Evolutionary conservation across 495 filamentous ascomycete species (phyloP), one percentile per base, ranked within the genome.

Genomic region (Elasticomyces elasticus): DNA sequence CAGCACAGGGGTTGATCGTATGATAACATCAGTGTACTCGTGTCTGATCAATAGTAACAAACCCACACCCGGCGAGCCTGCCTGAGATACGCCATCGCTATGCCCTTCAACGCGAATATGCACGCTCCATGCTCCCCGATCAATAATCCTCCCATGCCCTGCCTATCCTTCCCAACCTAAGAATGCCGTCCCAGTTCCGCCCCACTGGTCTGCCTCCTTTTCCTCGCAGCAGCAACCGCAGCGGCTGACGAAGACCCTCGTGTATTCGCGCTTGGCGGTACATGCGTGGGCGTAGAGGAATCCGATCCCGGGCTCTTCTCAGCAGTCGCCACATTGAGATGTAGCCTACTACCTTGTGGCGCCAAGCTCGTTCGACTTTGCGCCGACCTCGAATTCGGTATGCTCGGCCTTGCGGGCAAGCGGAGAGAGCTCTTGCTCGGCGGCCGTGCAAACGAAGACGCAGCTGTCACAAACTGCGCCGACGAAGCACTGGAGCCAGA

Each of bases 171-270:
- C 7, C 40, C 10, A 45, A 9, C 19, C 42, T 45, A 45, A 45
- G 42, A 45, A 23, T 45, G 42, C 42, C 51, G 43, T 12, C 27
- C 31, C 20, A 55, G 23, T 43, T 53, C 56, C 42, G 42, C 56
- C 19, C 49, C 49, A 40, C 56, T 59, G 9, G 49, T 55, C 45
- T 55, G 53, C 27, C 56, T 19, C 40, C 56, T 49, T 28, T 52
- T 17, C 37, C 56, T 55, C 17, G 51, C 49, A 60, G 55, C 51
- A 10, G 45, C 51, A 12, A 46, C 30, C 17, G 45, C 44, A 19
- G 33, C 35, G 3, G 35, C 35, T 17, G 35, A 40, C 4, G 35
- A 4, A 12, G 27, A 2, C 24, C 49, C 46, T 43, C 48, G 30
- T 20, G 52, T 44, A 17, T 45, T 45, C 9, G 45, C 52, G 11